These are phyloP conservation scores for Mucor indicus DNA, from an alignment of 371 early-diverging fungal species.

Conservation along the genomic window DNA sequence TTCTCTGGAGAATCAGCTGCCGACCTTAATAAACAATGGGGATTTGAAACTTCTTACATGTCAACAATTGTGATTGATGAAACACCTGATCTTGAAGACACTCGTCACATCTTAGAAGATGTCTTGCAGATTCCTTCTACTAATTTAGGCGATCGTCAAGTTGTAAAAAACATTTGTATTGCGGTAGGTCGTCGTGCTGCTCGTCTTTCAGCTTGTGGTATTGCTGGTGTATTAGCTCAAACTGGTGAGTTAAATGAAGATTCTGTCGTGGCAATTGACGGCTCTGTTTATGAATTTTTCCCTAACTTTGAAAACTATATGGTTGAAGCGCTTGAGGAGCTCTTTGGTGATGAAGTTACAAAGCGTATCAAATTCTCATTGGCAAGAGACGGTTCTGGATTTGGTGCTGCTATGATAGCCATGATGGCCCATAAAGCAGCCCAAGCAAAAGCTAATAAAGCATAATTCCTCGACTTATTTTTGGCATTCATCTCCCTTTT, in stretches of 20 bases:
- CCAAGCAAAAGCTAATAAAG: slow-evolving; percentile 1
- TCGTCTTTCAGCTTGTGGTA: slow-evolving; percentile 72
- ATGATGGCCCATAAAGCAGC: slow-evolving; percentile 33
- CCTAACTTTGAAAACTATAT: slow-evolving; percentile 78
- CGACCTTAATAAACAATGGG: slow-evolving; percentile 69
- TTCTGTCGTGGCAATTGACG: slow-evolving; percentile 67
- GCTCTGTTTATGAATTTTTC: slow-evolving; percentile 86
- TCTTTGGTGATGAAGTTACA: slow-evolving; percentile 58
- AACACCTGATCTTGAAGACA: slow-evolving; percentile 57
- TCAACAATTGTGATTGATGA: slow-evolving; percentile 82
- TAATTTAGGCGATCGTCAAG: slow-evolving; percentile 73
- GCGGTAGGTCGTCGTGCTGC: slow-evolving; percentile 86
- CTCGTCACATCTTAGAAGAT: slow-evolving; percentile 73
- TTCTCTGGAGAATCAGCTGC: slow-evolving; percentile 57
- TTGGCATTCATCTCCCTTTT: no score
- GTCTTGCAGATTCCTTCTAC: slow-evolving; percentile 65
- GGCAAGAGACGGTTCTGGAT: slow-evolving; percentile 42
- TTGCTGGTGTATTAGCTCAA: slow-evolving; percentile 61
- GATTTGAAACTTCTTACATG: slow-evolving; percentile 91
- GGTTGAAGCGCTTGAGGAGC: slow-evolving; percentile 60
- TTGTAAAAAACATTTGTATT: slow-evolving; percentile 73
- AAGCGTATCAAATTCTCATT: slow-evolving; percentile 19
- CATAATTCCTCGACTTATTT: no score
- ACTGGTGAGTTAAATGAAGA: slow-evolving; percentile 45
- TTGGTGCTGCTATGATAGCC: slow-evolving; percentile 48